Conservation (phyloP, 2,329 filamentous ascomycete species). For the Aschersonia sp. region DNA sequence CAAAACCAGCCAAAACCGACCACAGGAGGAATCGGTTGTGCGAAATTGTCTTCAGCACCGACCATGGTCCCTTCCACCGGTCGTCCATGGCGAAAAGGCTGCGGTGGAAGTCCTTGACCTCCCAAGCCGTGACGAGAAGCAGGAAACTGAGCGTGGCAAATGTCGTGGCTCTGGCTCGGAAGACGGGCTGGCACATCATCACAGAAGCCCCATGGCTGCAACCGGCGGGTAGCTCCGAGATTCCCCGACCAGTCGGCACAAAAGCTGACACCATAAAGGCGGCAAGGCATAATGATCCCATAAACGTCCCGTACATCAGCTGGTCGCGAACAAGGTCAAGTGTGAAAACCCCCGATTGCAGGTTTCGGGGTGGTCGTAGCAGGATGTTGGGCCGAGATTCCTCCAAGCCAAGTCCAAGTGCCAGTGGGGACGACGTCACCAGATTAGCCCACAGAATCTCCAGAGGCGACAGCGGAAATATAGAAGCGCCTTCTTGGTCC, state of each 20-base stretch:
- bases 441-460: constrained; percentile 70
- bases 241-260: constrained; percentile 26
- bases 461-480: constrained; percentile 57
- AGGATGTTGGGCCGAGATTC: constrained; percentile 55
- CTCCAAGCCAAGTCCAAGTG: constrained; percentile 59
- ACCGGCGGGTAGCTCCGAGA: constrained; percentile 31
- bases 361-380: constrained; percentile 46
- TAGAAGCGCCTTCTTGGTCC: constrained; percentile 40
- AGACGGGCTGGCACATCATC: constrained; percentile 39
- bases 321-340: constrained; percentile 2
- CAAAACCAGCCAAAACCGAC: constrained; percentile 44
- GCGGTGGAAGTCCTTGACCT: constrained; percentile 56
- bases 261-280: constrained; percentile 48
- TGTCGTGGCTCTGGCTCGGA: constrained; percentile 51
- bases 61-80: constrained; percentile 30
- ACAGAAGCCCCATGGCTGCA: constrained; percentile 41
- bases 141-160: constrained; percentile 57
- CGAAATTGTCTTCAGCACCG: constrained; percentile 45
- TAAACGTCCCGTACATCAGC: constrained; percentile 47
- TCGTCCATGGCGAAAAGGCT: constrained; percentile 55
- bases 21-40: constrained; percentile 55
- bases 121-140: constrained; percentile 56
- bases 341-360: constrained; percentile 43
- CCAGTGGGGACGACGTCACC: constrained; percentile 56
- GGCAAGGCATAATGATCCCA: constrained; percentile 46